These are phyloP conservation scores for Annulohypoxylon truncatum DNA, from an alignment of 2,329 filamentous ascomycete species.

Conservation along the genomic window DNA sequence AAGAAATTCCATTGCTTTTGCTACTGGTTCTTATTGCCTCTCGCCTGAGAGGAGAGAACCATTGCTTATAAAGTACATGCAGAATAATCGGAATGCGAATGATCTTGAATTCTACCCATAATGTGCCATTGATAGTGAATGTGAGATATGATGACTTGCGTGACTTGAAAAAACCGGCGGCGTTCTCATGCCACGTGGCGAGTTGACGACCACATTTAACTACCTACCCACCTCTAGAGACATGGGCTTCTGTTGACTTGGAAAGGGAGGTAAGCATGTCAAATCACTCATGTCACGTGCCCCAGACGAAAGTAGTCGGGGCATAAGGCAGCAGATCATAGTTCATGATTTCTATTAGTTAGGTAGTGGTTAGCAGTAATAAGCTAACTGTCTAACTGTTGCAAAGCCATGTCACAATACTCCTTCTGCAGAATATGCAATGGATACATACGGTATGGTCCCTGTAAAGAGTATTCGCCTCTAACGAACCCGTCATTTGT, in stretches of 20 bases:
- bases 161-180: constrained; percentile 3
- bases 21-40: background rate
- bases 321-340: background rate
- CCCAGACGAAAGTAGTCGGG: background rate
- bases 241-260: background rate
- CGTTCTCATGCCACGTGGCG: constrained; percentile 26
- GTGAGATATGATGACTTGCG: background rate
- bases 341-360: constrained; percentile 23
- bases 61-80: background rate
- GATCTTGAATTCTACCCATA: background rate
- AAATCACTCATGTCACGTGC: constrained; percentile 19
- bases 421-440: background rate
- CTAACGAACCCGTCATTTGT: background rate
- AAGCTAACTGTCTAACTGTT: background rate
- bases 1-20: background rate
- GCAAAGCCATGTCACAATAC: background rate
- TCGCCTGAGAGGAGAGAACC: background rate
- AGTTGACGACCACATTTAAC: constrained; percentile 22
- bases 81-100: background rate
- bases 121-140: background rate
- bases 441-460: background rate
- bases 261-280: background rate
- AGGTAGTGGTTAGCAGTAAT: constrained; percentile 4
- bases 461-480: background rate
- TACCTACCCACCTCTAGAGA: background rate